Evolutionary conservation across 2,329 filamentous ascomycete species (phyloP).

Genomic region (Verticillium tricorpus): DNA sequence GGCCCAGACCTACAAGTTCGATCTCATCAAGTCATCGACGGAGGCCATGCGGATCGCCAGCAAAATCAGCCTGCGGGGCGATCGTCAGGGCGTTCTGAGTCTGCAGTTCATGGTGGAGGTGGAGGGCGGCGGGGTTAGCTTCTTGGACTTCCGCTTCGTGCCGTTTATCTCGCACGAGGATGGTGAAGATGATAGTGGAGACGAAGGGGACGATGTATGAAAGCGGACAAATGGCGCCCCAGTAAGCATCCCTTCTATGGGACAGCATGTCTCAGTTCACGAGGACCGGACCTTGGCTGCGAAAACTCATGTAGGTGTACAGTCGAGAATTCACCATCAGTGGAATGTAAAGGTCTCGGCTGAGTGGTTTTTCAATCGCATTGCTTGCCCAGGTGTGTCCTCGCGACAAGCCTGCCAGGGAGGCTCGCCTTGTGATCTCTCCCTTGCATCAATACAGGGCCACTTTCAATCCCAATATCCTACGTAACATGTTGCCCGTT

Average conservation of each 20-base stretch:
- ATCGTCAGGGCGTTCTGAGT: slow-evolving; percentile 85
- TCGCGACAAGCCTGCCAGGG: background rate
- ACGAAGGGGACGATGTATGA: slow-evolving; percentile 23
- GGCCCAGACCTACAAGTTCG: slow-evolving; percentile 79
- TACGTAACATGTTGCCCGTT: background rate
- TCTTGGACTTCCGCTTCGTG: slow-evolving; percentile 80
- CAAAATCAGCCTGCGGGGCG: slow-evolving; percentile 87
- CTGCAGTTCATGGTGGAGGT: slow-evolving; percentile 95
- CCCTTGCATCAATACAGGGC: background rate
- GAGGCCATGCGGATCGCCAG: slow-evolving; percentile 90
- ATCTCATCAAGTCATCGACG: slow-evolving; percentile 76
- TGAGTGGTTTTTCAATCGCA: background rate
- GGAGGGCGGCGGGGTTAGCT: slow-evolving; percentile 64
- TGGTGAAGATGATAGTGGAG: slow-evolving; percentile 37
- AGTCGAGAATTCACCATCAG: background rate
- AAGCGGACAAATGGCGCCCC: background rate
- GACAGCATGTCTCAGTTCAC: background rate
- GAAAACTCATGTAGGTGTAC: background rate
- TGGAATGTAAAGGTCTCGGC: background rate
- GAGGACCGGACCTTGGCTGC: background rate
- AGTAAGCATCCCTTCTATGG: background rate
- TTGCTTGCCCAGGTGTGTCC: background rate
- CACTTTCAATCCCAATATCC: background rate
- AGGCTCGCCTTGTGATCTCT: background rate
- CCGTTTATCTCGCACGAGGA: slow-evolving; percentile 63